A percentile compares a stretch with the other conserved stretches of the same genome.
phyloP scores from a whole-genome alignment of 2,329 filamentous ascomycete species.

The Fusarium incarnatum region DNA sequence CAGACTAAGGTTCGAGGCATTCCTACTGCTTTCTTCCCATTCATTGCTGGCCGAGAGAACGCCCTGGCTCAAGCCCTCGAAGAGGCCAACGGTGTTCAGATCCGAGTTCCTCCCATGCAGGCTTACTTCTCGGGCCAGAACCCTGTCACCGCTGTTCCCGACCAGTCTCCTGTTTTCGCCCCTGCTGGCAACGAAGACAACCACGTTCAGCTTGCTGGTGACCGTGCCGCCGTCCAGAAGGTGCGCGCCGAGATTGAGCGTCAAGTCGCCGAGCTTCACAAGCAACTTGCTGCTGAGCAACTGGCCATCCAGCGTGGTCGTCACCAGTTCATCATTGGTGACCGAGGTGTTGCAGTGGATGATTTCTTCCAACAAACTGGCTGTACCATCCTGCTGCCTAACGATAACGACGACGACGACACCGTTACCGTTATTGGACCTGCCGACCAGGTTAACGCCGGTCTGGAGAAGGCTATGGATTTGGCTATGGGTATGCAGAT shows the following conservation, averaged over 20 bases:
- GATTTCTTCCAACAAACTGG: conserved; percentile 92
- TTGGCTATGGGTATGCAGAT: conserved; percentile 88
- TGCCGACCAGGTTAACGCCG: conserved; percentile 76
- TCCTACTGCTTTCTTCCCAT: conserved; percentile 93
- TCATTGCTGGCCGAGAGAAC: conserved; percentile 86
- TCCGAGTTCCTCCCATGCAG: conserved; percentile 86
- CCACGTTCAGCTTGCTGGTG: conserved; percentile 87
- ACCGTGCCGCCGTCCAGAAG: conserved; percentile 83
- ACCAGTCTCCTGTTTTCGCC: conserved; percentile 75
- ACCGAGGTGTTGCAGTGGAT: conserved; percentile 81
- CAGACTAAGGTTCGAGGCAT: conserved; percentile 85
- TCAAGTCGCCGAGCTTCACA: conserved; percentile 78
- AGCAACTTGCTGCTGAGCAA: conserved; percentile 81
- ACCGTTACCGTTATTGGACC: conserved; percentile 88
- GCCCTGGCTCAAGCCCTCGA: conserved; percentile 75
- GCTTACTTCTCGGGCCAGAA: conserved; percentile 78
- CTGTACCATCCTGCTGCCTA: conserved; percentile 86
- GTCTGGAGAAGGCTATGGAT: conserved; percentile 86
- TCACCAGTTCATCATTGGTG: conserved; percentile 95
- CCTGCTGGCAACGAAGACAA: conserved; percentile 76
- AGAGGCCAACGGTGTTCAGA: conserved; percentile 80
- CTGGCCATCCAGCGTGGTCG: conserved; percentile 85
- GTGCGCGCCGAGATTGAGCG: conserved; percentile 85
- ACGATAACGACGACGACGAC: conserved; percentile 82
- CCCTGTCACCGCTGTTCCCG: conserved; percentile 69